phyloP scores from a whole-genome alignment of 139 green algal genomes.

The Chlamydomonas incerta region DNA sequence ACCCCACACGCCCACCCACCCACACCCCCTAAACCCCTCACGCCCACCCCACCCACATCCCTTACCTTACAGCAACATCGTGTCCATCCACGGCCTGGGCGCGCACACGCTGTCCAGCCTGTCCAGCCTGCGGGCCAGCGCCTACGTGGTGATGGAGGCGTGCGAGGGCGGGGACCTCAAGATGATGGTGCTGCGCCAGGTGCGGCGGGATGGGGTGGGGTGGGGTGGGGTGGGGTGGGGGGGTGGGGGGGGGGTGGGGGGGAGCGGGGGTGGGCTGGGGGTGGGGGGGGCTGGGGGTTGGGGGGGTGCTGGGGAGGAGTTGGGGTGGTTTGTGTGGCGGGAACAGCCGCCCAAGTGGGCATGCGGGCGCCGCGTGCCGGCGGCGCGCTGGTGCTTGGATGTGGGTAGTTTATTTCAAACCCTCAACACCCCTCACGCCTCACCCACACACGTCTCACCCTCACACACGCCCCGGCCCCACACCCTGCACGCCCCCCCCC shows the following conservation, averaged over 20 bases:
- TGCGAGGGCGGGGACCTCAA: conserved; percentile 73
- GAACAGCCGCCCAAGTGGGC: no score
- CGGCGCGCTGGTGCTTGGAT: no score
- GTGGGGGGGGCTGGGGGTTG: neutral
- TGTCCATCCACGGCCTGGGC: conserved; percentile 66
- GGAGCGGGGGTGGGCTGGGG: neutral
- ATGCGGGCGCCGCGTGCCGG: no score
- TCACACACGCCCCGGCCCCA: no score
- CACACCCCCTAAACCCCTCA: neutral
- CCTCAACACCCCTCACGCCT: no score
- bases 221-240: neutral
- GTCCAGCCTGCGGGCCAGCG: conserved; percentile 37
- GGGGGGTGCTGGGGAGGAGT: no score
- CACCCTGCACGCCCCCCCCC: neutral
- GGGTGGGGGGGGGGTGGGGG: neutral
- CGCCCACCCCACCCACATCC: no score
- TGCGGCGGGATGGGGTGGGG: conserved; percentile 18
- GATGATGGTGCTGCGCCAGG: conserved; percentile 62
- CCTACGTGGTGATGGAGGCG: conserved; percentile 68
- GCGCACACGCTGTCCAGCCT: conserved; percentile 57
- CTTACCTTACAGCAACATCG: conserved; percentile 65
- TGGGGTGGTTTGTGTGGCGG: no score
- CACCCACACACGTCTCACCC: no score
- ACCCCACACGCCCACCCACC: neutral
- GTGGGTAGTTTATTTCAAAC: no score